A percentile compares a stretch with the other conserved stretches of the same genome.
These are phyloP conservation scores for Cyberlindnera japonica DNA, from an alignment of 805 yeast species.

Conservation along the genomic window DNA sequence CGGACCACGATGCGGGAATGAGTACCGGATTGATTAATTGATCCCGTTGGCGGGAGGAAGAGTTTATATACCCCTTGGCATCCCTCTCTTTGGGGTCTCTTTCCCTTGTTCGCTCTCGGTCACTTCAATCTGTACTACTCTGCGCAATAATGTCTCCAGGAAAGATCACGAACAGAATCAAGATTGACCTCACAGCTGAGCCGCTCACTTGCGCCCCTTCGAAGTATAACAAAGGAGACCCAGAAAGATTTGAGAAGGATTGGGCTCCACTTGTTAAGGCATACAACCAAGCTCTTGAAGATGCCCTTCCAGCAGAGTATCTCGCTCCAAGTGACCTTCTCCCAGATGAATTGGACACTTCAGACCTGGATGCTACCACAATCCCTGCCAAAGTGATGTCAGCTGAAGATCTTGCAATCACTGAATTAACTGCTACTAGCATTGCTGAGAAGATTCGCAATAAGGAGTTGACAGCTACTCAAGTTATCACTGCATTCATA, in stretches of 20 bases:
- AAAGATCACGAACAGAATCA: conserved; percentile 5
- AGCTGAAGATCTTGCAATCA: conserved; percentile 19
- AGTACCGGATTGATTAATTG: too few relatives aligned
- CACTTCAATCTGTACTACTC: too few relatives aligned
- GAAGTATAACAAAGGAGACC: conserved; percentile 16
- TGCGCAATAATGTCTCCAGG: conserved; percentile 14
- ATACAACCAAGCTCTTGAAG: conserved; percentile 18
- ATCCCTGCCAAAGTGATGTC: conserved; percentile 23
- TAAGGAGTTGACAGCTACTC: conserved; percentile 21
- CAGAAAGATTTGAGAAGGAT: conserved; percentile 15
- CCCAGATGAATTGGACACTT: conserved; percentile 20
- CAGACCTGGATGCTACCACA: conserved; percentile 22
- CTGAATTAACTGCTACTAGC: conserved; percentile 21
- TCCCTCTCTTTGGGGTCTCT: too few relatives aligned
- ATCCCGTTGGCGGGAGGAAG: too few relatives aligned
- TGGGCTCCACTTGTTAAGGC: conserved; percentile 28
- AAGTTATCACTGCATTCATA: conserved; percentile 22
- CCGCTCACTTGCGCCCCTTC: conserved; percentile 13
- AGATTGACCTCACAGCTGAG: conserved; percentile 19
- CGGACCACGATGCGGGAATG: too few relatives aligned
- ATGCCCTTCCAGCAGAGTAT: conserved; percentile 25
- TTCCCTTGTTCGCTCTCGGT: too few relatives aligned
- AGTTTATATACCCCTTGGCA: too few relatives aligned
- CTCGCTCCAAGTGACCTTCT: conserved; percentile 20
- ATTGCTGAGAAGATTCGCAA: conserved; percentile 19